Base-by-base conservation (phyloP, 176 grass and related monocot species). In the Poa annua region DNA sequence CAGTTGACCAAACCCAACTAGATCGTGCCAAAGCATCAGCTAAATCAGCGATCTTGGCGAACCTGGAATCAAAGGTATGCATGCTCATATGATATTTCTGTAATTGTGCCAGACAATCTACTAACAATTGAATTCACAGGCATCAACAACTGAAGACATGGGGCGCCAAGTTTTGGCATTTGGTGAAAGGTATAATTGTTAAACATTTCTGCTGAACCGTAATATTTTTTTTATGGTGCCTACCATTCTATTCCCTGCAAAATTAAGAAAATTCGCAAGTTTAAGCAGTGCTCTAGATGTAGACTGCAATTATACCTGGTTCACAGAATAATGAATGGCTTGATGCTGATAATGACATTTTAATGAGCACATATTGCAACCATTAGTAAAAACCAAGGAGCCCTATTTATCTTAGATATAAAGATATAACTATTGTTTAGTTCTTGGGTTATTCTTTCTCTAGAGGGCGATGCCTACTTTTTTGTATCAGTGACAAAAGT, bases 1-100 rank as follows among this genome's bases (percentile, higher is more conserved):
- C 80, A 99, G 93, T 96, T 88, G 87, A 96, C 77, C 96, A 96
- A 52, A 83, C 69, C 29, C 87, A 99, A 49, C 81, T 99, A 59
- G 89, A 99, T 88, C 89, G 87, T 82, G 96, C 91, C 66, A 99
- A 96, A 91, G 83, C 90, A 42, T 86, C 86, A 38, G 89, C 91
- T 60, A 99, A 99, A 87, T 92, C 93, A 33, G 85, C 91, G 10
- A 71, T 96, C 47, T 79, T 99, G 81, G 85, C 76, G 25, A 92
- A 89, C 71, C 74, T 94, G 65, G 96, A 99, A 85, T 90, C 91
- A 8, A 80, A 92, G 85, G 97, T 99, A 89, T 73, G 44, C 63
- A 78, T 48, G 17, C 63, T 35, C 45, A 44, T 26, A 11, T 62
- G 50, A 11, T 85, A 83, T 80, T 81, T 84, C 22, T 89, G 26